Percentiles rank a stretch among this genome's conserved stretches.
These are phyloP conservation scores for Globisporangium cylindrosporum DNA, from an alignment of 352 stramenopile species.

Conservation along the genomic window DNA sequence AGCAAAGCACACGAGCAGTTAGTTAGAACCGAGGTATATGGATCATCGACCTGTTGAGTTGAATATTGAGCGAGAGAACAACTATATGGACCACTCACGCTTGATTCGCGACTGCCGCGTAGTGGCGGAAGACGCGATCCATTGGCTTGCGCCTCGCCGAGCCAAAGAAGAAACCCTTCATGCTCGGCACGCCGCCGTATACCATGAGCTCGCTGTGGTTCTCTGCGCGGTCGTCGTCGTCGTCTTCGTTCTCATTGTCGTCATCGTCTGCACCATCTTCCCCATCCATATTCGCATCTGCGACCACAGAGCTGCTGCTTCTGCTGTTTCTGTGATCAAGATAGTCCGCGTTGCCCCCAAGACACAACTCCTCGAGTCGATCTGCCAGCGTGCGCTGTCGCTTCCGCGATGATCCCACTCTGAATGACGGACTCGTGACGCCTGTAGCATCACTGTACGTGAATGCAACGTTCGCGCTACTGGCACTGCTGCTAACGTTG, in stretches of 20 bases:
- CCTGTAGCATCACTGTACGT: slow-evolving; percentile 11
- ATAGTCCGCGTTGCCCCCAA: slow-evolving; percentile 18
- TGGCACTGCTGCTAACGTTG: slow-evolving; percentile 6
- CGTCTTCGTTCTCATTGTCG: slow-evolving; percentile 11
- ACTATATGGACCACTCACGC: slow-evolving; percentile 19
- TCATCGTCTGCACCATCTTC: slow-evolving; percentile 15
- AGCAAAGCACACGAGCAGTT: neutral
- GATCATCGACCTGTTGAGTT: neutral
- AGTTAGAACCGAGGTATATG: neutral
- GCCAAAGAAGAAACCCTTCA: slow-evolving; percentile 55
- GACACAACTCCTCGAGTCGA: slow-evolving; percentile 51
- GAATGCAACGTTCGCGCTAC: slow-evolving; percentile 6
- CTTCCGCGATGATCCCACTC: slow-evolving; percentile 33
- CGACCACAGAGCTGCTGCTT: slow-evolving; percentile 21
- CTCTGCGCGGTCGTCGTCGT: slow-evolving; percentile 9
- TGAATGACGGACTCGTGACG: slow-evolving; percentile 13
- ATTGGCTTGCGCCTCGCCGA: slow-evolving; percentile 34
- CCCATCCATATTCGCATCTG: slow-evolving; percentile 20
- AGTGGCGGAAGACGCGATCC: slow-evolving; percentile 71
- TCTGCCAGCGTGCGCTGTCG: slow-evolving; percentile 63
- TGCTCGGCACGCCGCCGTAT: slow-evolving; percentile 36
- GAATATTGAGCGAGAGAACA: neutral
- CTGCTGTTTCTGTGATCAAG: slow-evolving; percentile 4
- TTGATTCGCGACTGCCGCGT: slow-evolving; percentile 39
- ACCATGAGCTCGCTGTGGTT: slow-evolving; percentile 25